Conservation (phyloP, 2,329 filamentous ascomycete genomes). For the Xylariaceae sp. region DNA sequence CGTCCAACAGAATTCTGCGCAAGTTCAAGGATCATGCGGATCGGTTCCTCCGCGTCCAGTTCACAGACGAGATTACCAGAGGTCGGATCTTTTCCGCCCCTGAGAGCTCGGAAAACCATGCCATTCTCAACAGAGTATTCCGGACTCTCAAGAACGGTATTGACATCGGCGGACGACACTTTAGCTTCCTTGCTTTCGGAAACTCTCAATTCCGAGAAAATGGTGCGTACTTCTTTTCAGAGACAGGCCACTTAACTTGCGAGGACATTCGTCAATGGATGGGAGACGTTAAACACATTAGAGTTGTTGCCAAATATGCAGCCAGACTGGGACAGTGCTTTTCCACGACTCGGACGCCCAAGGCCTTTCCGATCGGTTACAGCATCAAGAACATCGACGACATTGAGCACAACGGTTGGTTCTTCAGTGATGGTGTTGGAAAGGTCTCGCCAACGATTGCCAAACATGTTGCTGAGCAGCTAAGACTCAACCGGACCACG, state of each 20-base stretch:
- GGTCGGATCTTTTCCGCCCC: slow-evolving; percentile 56
- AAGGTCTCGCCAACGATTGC: slow-evolving; percentile 82
- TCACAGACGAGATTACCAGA: slow-evolving; percentile 71
- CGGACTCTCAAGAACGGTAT: slow-evolving; percentile 74
- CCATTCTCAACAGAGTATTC: slow-evolving; percentile 70
- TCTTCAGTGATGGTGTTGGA: slow-evolving; percentile 89
- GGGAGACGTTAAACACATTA: slow-evolving; percentile 79
- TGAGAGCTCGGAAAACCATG: slow-evolving; percentile 55
- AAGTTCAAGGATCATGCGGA: slow-evolving; percentile 65
- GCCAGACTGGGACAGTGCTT: slow-evolving; percentile 92
- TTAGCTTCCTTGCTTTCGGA: slow-evolving; percentile 88
- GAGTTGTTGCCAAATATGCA: slow-evolving; percentile 81
- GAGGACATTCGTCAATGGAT: slow-evolving; percentile 79
- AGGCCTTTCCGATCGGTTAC: slow-evolving; percentile 55
- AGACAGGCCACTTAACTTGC: slow-evolving; percentile 61
- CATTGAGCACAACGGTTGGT: slow-evolving; percentile 62
- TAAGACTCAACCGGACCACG: slow-evolving; percentile 53
- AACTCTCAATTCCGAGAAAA: slow-evolving; percentile 93
- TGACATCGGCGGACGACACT: slow-evolving; percentile 72
- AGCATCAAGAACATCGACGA: slow-evolving; percentile 62
- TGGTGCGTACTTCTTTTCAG: slow-evolving; percentile 88
- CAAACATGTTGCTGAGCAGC: slow-evolving; percentile 65
- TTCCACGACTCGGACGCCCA: slow-evolving; percentile 79
- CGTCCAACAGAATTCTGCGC: slow-evolving; percentile 81
- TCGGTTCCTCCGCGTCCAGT: slow-evolving; percentile 83